Evolutionary conservation across 257 asterid species (phyloP), one percentile per base, ranked within the genome.

Genomic region (Anisodus tanguticus): DNA sequence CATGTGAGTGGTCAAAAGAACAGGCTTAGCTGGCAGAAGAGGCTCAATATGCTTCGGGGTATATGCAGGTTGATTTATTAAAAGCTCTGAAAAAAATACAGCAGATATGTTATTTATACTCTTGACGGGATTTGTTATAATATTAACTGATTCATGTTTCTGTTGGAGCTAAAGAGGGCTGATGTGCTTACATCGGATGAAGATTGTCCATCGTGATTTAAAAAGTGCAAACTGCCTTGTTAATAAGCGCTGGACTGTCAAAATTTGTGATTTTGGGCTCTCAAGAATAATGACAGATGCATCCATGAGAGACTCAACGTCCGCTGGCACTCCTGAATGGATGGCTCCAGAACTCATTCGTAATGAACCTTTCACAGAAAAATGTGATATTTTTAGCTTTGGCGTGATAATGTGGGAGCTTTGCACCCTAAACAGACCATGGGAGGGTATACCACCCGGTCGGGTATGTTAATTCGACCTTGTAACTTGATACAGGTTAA

Each of bases 301-400:
- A 77, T 87, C 93, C 77, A 89, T 93, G 84, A 88, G 88, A 74
- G 97, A 93, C 88, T 86, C 93, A 45, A 90, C 98, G 6, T 93
- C 97, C 0, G 98, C 98, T 45, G 98, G 99, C 84, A 97, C 99
- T 85, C 99, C 98, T n/a, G 99, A 97, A 86, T 95, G 98, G 99
- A 97, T 97, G 99, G 98, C 99, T 64, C 98, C 99, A 26, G 99
- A 97, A 90, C 98, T 97, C 62, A 92, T 97, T 43, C 94, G 95
- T n/a, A 95, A 91, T 39, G 97, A 95, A 68, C 98, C 98, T 57
- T 95, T 93, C 91, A 88, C 98, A 0, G 98, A 93, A 91, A 95
- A 97, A 92, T 97, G 99, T 59, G 99, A 97, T 89, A 95, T 97
- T 80, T 97, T 97, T 84, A 93, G 99, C 85, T 94, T 97, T 0